phyloP scores from a whole-genome alignment of 352 stramenopile genomes.

The Sclerospora graminicola region DNA sequence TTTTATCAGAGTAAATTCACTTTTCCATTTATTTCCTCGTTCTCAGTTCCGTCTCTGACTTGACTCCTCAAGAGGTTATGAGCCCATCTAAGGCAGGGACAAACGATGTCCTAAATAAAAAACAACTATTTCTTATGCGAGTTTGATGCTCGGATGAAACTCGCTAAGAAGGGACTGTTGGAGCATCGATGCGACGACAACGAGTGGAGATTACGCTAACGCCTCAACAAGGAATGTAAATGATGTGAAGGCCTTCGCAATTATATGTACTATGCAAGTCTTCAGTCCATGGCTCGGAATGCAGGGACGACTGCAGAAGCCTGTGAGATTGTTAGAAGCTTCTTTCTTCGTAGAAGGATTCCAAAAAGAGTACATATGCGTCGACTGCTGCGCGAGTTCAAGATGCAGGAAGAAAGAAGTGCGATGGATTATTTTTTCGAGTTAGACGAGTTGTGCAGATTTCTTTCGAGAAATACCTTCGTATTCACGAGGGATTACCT shows the following conservation, averaged over 20 bases:
- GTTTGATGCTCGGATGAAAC: no score
- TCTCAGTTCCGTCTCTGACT: no score
- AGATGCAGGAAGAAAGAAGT: background rate
- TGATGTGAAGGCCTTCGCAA: background rate
- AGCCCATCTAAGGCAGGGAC: background rate
- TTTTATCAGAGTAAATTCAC: no score
- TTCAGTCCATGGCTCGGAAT: background rate
- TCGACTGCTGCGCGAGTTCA: background rate
- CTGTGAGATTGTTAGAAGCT: background rate
- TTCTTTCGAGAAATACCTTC: background rate
- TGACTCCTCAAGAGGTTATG: no score
- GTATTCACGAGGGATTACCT: background rate
- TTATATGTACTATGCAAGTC: no score
- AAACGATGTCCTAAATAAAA: background rate
- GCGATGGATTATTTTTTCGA: background rate
- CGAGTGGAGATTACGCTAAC: background rate
- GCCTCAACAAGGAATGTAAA: background rate
- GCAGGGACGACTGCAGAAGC: background rate
- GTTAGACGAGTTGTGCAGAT: background rate
- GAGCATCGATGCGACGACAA: background rate
- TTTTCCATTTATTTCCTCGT: no score
- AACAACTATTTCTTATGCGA: background rate
- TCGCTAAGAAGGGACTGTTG: background rate
- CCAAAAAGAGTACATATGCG: background rate
- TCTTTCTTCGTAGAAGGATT: background rate